Base-by-base conservation (phyloP, 371 early-diverging fungal genomes). In the Mucor saturninus region DNA sequence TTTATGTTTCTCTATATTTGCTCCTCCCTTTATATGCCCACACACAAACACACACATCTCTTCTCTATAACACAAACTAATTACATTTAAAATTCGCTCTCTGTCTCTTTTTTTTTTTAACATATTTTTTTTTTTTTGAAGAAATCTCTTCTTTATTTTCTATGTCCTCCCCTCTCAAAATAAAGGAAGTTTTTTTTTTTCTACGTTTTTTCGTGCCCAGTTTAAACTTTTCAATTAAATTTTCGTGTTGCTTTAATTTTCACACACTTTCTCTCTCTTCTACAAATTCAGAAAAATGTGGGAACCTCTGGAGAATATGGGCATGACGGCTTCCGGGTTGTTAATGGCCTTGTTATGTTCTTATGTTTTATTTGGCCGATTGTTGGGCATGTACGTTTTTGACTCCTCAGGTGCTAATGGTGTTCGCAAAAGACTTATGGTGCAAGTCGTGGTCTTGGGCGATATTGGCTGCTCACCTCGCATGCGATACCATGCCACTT, bases 401-500 rank as follows among this genome's bases (percentile, higher is more conserved):
- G 76, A 76, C 9, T 56, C 30, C 0, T 54, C 73, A 2, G 71
- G 69, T 4, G 42, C 48, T 2, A 59, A 66, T 1, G 62, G 68
- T 2, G 15, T 68, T 15, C 71, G 77, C 26, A 67, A 66, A 46
- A 65, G 68, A 21, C 56, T 74, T 0, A 63, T 76, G 31, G 86
- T 87, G 5, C 82, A 83, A 42, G 81, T 95, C 15, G 81, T 95
- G 10, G 97, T 97, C 2, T 76, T 96, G 37, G 97, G 95, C 3
- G 98, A 97, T 70, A 85, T 96, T 67, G 96, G 95, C 5, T 86
- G 91, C 59, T 94, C 95, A n/a, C 97, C 98, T 10, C 90, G 98
- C n/a, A 97, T 96, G 91, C 84, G 91, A 59, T 89, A 93, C 64
- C 98, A 98, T 71, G 95, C 95, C n/a, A 68, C 86, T 6, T 92